These are phyloP conservation scores for Pestalotiopsis sp. DNA, from an alignment of 2,329 filamentous ascomycete genomes.

Conservation along the genomic window DNA sequence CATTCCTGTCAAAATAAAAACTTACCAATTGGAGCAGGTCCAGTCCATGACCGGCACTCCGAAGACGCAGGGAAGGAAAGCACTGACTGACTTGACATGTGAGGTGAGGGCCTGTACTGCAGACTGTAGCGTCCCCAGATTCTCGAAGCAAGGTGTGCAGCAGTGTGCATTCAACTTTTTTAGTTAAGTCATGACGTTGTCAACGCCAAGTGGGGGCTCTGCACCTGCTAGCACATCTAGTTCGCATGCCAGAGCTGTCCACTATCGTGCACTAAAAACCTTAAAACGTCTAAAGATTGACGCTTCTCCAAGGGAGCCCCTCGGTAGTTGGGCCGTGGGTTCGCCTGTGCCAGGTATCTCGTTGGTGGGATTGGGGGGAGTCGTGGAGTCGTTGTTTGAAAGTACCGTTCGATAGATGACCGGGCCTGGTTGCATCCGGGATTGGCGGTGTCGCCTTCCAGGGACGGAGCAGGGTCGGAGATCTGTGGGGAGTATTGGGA, in stretches of 20 bases:
- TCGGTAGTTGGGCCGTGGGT: background rate
- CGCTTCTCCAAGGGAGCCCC: background rate
- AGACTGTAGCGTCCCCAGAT: background rate
- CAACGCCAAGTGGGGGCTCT: background rate
- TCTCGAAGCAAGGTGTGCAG: background rate
- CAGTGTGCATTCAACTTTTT: background rate
- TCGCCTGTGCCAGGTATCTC: background rate
- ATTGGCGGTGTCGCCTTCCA: background rate
- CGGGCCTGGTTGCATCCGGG: background rate
- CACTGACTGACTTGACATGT: too few relatives aligned
- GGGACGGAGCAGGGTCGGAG: background rate
- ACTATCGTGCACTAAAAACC: background rate
- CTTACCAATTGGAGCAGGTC: too few relatives aligned
- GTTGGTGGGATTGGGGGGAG: background rate
- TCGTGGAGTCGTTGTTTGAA: background rate
- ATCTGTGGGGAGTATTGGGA: background rate
- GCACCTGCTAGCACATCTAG: background rate
- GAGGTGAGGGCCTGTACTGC: too few relatives aligned
- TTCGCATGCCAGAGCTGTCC: background rate
- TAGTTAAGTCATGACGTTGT: background rate
- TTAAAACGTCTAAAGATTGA: background rate
- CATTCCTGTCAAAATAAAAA: too few relatives aligned
- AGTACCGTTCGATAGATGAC: background rate
- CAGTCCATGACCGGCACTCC: too few relatives aligned
- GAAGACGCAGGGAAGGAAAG: too few relatives aligned